These are phyloP conservation scores for Pseudogymnoascus sp. DNA, from an alignment of 2,329 filamentous ascomycete species.

Conservation along the genomic window DNA sequence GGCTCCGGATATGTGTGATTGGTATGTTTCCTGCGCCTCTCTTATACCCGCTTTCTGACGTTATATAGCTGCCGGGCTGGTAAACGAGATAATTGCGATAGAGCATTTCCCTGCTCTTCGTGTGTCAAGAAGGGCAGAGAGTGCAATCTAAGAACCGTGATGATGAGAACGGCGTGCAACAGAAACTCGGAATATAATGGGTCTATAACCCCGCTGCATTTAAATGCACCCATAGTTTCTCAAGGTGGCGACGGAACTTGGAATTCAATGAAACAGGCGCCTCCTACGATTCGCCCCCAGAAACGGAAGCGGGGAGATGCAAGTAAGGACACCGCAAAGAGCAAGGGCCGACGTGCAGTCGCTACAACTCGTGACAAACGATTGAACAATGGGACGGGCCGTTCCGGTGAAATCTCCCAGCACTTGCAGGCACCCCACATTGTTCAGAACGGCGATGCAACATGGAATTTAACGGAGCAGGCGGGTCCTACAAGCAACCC, in stretches of 20 bases:
- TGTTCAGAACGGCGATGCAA: neutral
- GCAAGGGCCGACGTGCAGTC: neutral
- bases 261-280: neutral
- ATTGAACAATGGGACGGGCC: neutral
- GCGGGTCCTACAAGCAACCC: neutral
- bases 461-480: neutral
- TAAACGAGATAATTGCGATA: neutral
- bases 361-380: neutral
- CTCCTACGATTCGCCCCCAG: neutral
- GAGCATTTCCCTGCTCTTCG: neutral
- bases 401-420: neutral
- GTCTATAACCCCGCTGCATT: neutral
- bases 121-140: neutral
- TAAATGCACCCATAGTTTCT: neutral
- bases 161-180: conserved; percentile 6
- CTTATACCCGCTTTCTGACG: neutral
- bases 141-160: neutral
- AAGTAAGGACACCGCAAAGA: neutral
- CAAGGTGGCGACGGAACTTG: neutral
- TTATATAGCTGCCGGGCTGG: neutral
- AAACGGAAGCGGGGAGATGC: neutral
- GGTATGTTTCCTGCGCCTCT: neutral
- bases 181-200: neutral
- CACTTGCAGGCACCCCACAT: neutral
- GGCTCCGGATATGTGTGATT: conserved; percentile 6